These are phyloP conservation scores for Sclerotinia minor DNA, from an alignment of 2,329 filamentous ascomycete genomes.

Conservation along the genomic window DNA sequence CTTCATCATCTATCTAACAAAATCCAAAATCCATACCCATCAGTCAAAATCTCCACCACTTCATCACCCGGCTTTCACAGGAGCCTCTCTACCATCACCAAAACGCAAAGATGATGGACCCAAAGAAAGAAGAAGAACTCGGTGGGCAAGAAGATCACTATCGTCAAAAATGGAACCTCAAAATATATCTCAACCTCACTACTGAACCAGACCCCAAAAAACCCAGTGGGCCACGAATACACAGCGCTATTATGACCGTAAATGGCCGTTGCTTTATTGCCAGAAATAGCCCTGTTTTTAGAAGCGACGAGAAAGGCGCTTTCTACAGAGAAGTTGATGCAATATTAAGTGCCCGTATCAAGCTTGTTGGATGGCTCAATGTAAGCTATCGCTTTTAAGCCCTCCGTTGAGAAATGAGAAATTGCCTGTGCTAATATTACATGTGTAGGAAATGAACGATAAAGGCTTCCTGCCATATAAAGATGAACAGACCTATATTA, in stretches of 20 bases:
- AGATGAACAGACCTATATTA: background rate
- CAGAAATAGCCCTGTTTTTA: background rate
- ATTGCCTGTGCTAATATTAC: background rate
- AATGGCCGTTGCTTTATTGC: background rate
- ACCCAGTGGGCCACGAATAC: background rate
- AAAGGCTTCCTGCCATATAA: background rate
- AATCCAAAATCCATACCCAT: background rate
- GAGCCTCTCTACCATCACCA: background rate
- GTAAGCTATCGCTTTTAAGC: background rate
- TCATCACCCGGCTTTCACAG: background rate
- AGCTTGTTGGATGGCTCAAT: constrained; percentile 4
- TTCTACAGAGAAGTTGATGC: constrained; percentile 10
- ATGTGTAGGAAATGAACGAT: background rate
- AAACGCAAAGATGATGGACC: constrained; percentile 1
- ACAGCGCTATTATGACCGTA: background rate
- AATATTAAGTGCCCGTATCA: background rate
- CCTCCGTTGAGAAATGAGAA: background rate
- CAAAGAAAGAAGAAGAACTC: background rate
- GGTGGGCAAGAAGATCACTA: background rate
- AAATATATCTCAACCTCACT: background rate
- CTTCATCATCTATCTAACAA: background rate
- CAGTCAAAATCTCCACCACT: background rate
- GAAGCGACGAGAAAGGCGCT: background rate
- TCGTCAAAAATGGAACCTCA: background rate
- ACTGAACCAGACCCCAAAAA: background rate